A percentile compares a stretch with the other conserved stretches of the same genome.
Conservation (phyloP, 139 green algal genomes). For the Chlamydomonas sphaeroides region DNA sequence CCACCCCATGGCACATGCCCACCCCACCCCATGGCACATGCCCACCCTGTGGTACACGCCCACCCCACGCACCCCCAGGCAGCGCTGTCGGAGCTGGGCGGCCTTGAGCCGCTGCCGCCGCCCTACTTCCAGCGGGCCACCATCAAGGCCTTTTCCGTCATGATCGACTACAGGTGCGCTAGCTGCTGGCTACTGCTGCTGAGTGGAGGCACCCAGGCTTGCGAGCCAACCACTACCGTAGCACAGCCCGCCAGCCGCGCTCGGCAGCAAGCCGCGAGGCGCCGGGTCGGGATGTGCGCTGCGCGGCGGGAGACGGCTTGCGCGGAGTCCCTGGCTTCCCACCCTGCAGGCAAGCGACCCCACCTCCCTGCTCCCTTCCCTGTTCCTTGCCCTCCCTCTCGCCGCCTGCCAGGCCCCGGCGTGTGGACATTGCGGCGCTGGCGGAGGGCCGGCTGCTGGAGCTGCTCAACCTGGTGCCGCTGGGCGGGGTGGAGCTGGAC, state of each 20-base stretch:
- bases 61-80: neutral
- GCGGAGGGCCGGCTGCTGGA: conserved; percentile 63
- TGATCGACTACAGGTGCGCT: conserved; percentile 47
- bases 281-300: too few relatives aligned
- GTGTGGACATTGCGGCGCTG: conserved; percentile 71
- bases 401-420: conserved; percentile 61
- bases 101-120: conserved; percentile 37
- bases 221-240: too few relatives aligned
- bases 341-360: too few relatives aligned
- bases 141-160: conserved; percentile 38
- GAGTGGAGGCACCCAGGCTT: too few relatives aligned
- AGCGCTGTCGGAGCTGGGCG: conserved; percentile 33
- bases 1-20: neutral
- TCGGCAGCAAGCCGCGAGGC: too few relatives aligned
- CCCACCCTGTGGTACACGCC: neutral
- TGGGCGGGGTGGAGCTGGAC: conserved; percentile 71
- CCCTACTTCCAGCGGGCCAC: conserved; percentile 62
- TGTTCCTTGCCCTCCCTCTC: too few relatives aligned
- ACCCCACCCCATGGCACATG: neutral
- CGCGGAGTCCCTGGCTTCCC: too few relatives aligned
- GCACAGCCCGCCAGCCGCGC: too few relatives aligned
- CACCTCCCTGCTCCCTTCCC: too few relatives aligned
- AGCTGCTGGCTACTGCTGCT: too few relatives aligned
- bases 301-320: too few relatives aligned
- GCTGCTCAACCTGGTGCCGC: conserved; percentile 81